Base-by-base conservation (phyloP, 371 early-diverging fungal species). In the Saksenaea oblongispora region DNA sequence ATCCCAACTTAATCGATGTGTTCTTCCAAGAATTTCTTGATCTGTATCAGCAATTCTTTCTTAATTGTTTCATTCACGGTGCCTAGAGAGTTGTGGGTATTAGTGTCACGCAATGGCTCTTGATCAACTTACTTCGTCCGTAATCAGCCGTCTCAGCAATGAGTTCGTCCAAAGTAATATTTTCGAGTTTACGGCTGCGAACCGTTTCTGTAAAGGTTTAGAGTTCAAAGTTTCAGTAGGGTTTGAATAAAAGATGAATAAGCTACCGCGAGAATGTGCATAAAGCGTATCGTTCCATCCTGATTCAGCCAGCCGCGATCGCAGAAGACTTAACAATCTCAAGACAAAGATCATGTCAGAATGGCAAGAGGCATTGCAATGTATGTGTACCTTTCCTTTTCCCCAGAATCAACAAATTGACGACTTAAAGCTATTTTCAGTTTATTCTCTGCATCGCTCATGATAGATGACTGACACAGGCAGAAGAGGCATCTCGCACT, bases 341-440 rank as follows among this genome's bases (percentile, higher is more conserved):
- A 18, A 31, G 34, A 47, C 14, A 15, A 24, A 51, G 14, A 10
- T 17, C 18, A 15, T 34, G 37, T 36, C 31, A 31, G 31, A 31
- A 31, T 4, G 31, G 7, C 31, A 31, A 31, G 31, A 7, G 31
- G 31, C 31, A 7, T 31, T 31, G 2, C 31, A 31, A 31, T 31
- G 7, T 31, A 31, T 31, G 31, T 39, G 39, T 51, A 61, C 66
- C 66, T 59, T 56, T 66, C 58, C 53, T 66, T 66, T 57, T 66
- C 66, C 13, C 66, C 66, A 9, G 66, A 66, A 56, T 61, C 58
- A 9, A 66, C 66, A 51, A 66, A 66, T n/a, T 66, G 61, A 34
- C 58, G 56, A 51, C 31, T 66, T n/a, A 66, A 18, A 24, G 66
- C 66, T 22, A 63, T 34, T 24, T 57, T 44, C 27, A 63, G 18